A percentile compares a stretch with the other conserved stretches of the same genome.
Evolutionary conservation across 2,329 filamentous ascomycete genomes (phyloP).

Genomic region (Diaporthe caulivora): DNA sequence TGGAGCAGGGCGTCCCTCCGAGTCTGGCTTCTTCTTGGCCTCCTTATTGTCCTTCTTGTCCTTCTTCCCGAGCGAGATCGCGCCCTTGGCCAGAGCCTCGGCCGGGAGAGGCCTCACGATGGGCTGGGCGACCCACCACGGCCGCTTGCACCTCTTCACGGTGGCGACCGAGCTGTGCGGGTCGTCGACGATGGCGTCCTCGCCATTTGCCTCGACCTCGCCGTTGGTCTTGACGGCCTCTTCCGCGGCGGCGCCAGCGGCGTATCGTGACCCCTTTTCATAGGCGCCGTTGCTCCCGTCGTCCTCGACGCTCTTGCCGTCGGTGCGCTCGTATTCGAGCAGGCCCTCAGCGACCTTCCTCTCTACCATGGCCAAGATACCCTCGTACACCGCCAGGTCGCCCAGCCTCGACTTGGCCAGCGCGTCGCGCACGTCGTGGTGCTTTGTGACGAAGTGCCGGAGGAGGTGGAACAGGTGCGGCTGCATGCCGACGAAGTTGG

Average conservation of each 20-base stretch:
- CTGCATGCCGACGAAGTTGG: conserved; percentile 85
- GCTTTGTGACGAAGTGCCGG: conserved; percentile 81
- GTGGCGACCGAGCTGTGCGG: conserved; percentile 74
- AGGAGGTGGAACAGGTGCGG: conserved; percentile 94
- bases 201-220: conserved; percentile 46
- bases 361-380: conserved; percentile 82
- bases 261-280: conserved; percentile 49
- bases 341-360: conserved; percentile 79
- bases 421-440: conserved; percentile 88
- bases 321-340: conserved; percentile 71
- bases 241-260: conserved; percentile 42
- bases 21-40: conserved; percentile 43
- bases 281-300: conserved; percentile 37
- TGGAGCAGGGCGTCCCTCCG: conserved; percentile 21
- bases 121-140: conserved; percentile 92
- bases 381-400: conserved; percentile 82
- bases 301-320: conserved; percentile 61
- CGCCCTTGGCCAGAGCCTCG: conserved; percentile 87
- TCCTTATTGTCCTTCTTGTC: conserved; percentile 62
- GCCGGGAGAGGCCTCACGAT: conserved; percentile 88
- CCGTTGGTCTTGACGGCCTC: conserved; percentile 27
- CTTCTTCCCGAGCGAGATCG: conserved; percentile 81
- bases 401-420: conserved; percentile 78
- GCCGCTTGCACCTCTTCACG: conserved; percentile 80
- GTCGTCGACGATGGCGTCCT: conserved; percentile 55